Evolutionary conservation across 1,139 yeast species (phyloP), one percentile per base, ranked within the genome.

Genomic region (Waltiozyma sp.): DNA sequence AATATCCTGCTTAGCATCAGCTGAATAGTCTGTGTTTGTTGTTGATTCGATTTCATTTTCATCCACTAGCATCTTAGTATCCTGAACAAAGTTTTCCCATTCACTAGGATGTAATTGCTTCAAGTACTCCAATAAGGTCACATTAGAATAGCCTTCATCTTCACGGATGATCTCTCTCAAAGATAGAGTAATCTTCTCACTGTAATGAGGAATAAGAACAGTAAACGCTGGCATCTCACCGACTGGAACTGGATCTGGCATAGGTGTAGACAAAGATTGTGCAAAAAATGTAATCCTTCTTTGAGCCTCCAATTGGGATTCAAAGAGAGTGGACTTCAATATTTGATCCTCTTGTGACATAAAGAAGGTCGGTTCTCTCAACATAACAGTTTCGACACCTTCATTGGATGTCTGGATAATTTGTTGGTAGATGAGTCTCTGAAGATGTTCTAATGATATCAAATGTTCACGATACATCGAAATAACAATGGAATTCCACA

Each of bases 231-330:
- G 86, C 83, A 80, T 79, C 60, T 77, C 75, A 58, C 75, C 81
- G 44, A 79, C 82, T n/a, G 86, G 83, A 53, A 75, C 69, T 40
- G 85, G 83, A 60, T 78, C 85, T 50, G 81, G 80, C 55, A 80
- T 77, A 45, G 84, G 84, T 36, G 85, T 78, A 31, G 86, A 83
- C 60, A 80, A 71, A 7, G 86, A 79, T 60, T 80, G 84, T 43
- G 86, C 86, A 65, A 80, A 80, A 72, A 77, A 80, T 38, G 83
- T 75, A 49, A 80, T 76, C 70, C 87, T 75, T 70, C 87, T 74
- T 61, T 77, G 84, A 40, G 86, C 86, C 60, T 79, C 86, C 36
- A 84, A 77, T 64, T 87, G 95, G 43, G 75, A 65, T 21, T 57
- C 59, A 40, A 58, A 59, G 9, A 57, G 65, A 1, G 76, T 71